Base-by-base conservation (phyloP, 1,284 basidiomycete species). In the Ceratobasidium sp. region DNA sequence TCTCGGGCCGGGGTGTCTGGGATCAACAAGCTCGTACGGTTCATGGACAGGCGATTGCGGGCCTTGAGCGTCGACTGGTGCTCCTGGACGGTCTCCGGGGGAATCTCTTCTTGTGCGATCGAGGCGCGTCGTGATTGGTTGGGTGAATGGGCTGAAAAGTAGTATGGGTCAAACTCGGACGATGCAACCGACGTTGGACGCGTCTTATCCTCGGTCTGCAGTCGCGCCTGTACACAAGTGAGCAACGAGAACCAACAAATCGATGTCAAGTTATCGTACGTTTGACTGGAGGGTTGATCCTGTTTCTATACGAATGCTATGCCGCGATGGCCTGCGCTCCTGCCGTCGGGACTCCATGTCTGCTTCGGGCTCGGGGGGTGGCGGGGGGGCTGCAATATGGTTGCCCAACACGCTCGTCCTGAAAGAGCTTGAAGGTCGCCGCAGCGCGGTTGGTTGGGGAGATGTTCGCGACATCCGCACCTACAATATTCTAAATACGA, bases 161-260 rank as follows among this genome's bases (percentile, higher is more conserved):
- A 92, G 77, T 91, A 91, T 4, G 90, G 88, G 79, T 91, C 90
- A 66, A 92, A 81, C 56, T 90, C 71, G 27, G 70, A 90, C 30
- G 89, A 90, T 56, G 87, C 85, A 71, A 84, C 82, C 44, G 89
- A 88, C 49, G 59, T 64, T 47, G 59, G 59, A 41, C 59, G 59
- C 59, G 59, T 46, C 46, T 60, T 60, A 46, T 60, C 59, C 46
- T 60, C 58, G 16, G 49, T 44, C 13, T 47, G 47, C 30, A 21
- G 23, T 41, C 49, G 33, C 27, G 59, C 19, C 58, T 44, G 23
- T 16, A 4, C 27, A 47, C 30, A 30, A 50, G 44, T 46, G 58
- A 49, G 30, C 36, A 57, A 47, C 30, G 4, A 33, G 23, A 42
- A 42, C 39, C 39, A 6, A 21, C 47, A 1, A 46, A 36, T 29